A percentile compares a stretch with the other conserved stretches of the same genome.
Evolutionary conservation across 768 basidiomycete genomes (phyloP).

Genomic region (Trametes punicea): DNA sequence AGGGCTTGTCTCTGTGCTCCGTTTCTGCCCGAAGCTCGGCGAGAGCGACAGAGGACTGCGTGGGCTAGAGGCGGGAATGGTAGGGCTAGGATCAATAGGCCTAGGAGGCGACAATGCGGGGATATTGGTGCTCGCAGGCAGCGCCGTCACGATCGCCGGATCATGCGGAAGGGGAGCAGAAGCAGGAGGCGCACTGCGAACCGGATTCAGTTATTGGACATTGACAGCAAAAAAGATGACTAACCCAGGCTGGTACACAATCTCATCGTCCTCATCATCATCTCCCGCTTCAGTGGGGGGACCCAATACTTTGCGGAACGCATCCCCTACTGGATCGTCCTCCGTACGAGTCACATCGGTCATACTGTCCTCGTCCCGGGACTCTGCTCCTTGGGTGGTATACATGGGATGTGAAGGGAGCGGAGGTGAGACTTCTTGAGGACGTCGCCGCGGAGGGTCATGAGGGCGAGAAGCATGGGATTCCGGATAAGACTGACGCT

Average conservation of each 20-base stretch:
- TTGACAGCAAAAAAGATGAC: slow-evolving; percentile 5
- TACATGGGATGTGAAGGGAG: slow-evolving; percentile 17
- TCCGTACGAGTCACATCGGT: slow-evolving; percentile 73
- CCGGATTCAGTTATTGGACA: background rate
- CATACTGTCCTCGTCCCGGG: slow-evolving; percentile 50
- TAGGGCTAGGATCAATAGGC: slow-evolving; percentile 3
- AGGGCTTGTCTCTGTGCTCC: slow-evolving; percentile 24
- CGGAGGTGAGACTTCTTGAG: slow-evolving; percentile 19
- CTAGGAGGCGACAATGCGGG: slow-evolving; percentile 2
- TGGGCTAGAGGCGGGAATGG: background rate
- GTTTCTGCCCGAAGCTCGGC: slow-evolving; percentile 16
- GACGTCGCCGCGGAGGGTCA: background rate
- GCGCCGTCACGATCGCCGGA: background rate
- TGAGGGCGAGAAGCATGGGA: background rate
- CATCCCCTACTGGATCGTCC: slow-evolving; percentile 76
- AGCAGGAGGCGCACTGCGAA: slow-evolving; percentile 16
- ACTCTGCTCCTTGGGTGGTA: slow-evolving; percentile 27
- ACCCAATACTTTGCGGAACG: slow-evolving; percentile 50
- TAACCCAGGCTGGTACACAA: slow-evolving; percentile 73
- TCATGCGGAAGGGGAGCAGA: slow-evolving; percentile 19
- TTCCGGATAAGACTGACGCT: background rate
- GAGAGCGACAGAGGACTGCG: slow-evolving; percentile 3
- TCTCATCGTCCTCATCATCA: slow-evolving; percentile 61
- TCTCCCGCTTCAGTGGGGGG: slow-evolving; percentile 36
- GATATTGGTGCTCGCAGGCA: background rate